Percentiles rank a stretch among this genome's conserved stretches.
Evolutionary conservation across 108 stramenopile genomes (phyloP).

Genomic region (Licmophora abbreviata): DNA sequence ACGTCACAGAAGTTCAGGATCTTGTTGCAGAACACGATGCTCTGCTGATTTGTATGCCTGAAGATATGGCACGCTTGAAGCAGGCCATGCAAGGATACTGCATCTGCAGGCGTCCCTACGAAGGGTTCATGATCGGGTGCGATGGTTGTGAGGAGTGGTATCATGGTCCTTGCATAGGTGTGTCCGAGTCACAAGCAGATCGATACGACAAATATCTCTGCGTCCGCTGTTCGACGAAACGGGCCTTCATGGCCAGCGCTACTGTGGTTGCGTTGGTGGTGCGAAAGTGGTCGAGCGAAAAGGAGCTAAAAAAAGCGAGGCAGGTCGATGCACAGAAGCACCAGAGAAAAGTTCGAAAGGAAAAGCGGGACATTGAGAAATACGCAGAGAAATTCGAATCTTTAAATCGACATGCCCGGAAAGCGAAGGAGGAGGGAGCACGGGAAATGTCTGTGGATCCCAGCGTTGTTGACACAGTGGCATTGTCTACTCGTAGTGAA

Average conservation of each 20-base stretch:
- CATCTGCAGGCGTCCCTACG: slow-evolving; percentile 84
- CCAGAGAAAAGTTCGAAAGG: slow-evolving; percentile 61
- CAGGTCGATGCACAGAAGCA: slow-evolving; percentile 52
- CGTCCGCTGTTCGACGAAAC: slow-evolving; percentile 53
- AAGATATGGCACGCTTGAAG: slow-evolving; percentile 49
- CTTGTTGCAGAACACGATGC: slow-evolving; percentile 58
- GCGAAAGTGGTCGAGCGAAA: slow-evolving; percentile 63
- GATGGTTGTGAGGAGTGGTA: slow-evolving; percentile 93
- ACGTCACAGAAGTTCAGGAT: slow-evolving; percentile 29
- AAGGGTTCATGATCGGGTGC: slow-evolving; percentile 95
- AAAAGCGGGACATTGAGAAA: slow-evolving; percentile 57
- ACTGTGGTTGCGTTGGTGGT: slow-evolving; percentile 30
- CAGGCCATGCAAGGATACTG: slow-evolving; percentile 76
- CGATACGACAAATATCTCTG: slow-evolving; percentile 69
- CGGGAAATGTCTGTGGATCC: background rate
- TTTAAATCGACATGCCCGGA: background rate
- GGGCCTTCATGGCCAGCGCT: slow-evolving; percentile 42
- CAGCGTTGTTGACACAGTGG: background rate
- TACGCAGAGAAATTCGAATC: slow-evolving; percentile 10
- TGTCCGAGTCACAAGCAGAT: slow-evolving; percentile 65
- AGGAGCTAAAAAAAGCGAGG: slow-evolving; percentile 53
- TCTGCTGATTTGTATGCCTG: slow-evolving; percentile 55
- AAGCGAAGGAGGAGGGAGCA: background rate
- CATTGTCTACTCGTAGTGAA: background rate
- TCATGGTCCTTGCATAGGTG: slow-evolving; percentile 85